phyloP scores from a whole-genome alignment of 495 filamentous ascomycete species.

The Aspergillus steynii region DNA sequence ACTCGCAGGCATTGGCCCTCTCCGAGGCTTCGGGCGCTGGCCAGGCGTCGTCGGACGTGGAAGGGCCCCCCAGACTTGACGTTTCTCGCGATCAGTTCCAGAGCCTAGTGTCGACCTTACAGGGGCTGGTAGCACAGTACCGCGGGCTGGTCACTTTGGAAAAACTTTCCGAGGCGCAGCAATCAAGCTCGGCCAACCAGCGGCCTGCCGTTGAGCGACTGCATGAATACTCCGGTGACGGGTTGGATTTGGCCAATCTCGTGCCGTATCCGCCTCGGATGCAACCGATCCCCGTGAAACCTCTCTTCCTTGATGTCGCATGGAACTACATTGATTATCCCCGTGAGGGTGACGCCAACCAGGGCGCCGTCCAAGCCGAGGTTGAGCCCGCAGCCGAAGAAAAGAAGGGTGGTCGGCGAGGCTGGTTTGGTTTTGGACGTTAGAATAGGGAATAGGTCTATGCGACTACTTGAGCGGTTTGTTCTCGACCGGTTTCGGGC shows the following conservation, averaged over 20 bases:
- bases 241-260: constrained; percentile 72
- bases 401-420: constrained; percentile 65
- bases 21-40: constrained; percentile 38
- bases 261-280: constrained; percentile 85
- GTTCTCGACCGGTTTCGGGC: background rate
- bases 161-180: constrained; percentile 45
- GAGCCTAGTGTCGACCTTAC: constrained; percentile 59
- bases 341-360: constrained; percentile 36
- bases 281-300: constrained; percentile 87
- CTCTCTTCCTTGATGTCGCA: constrained; percentile 92
- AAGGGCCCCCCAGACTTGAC: constrained; percentile 54
- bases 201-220: constrained; percentile 69
- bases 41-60: constrained; percentile 29
- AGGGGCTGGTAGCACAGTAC: constrained; percentile 69
- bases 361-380: constrained; percentile 22
- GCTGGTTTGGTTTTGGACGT: constrained; percentile 90
- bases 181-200: constrained; percentile 29
- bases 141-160: constrained; percentile 81
- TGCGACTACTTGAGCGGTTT: background rate
- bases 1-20: constrained; percentile 65
- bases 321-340: constrained; percentile 99
- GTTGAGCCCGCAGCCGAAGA: constrained; percentile 42
- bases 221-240: constrained; percentile 66
- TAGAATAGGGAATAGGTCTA: constrained; percentile 30
- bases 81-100: constrained; percentile 58